Conservation (phyloP, 2,329 filamentous ascomycete genomes). For the Pseudogymnoascus sp. region DNA sequence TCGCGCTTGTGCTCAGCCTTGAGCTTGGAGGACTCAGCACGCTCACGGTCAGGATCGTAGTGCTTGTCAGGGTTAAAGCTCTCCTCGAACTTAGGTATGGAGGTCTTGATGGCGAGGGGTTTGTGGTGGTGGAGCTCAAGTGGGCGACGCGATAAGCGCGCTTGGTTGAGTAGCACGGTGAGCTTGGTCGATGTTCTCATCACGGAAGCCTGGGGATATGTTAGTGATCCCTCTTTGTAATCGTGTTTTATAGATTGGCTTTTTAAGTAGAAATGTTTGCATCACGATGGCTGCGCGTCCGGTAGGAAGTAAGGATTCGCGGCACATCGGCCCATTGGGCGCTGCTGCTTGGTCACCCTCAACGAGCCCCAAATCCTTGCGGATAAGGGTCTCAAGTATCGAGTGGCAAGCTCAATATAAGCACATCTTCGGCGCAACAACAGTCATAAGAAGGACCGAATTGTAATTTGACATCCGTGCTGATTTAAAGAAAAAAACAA, state of each 20-base stretch:
- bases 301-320: background rate
- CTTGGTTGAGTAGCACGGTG: constrained; percentile 47
- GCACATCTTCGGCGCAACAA: constrained; percentile 99
- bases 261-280: constrained; percentile 18
- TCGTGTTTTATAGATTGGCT: constrained; percentile 32
- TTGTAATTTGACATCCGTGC: constrained; percentile 99
- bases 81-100: constrained; percentile 93
- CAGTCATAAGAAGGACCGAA: constrained; percentile 72
- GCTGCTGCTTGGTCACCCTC: constrained; percentile 10
- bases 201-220: constrained; percentile 18
- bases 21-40: constrained; percentile 75
- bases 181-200: constrained; percentile 33
- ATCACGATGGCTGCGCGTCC: constrained; percentile 5
- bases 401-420: constrained; percentile 52
- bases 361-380: constrained; percentile 10
- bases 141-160: constrained; percentile 62
- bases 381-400: constrained; percentile 9
- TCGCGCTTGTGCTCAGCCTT: constrained; percentile 90
- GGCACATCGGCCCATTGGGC: background rate
- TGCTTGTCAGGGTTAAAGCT: constrained; percentile 89
- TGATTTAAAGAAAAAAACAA: constrained; percentile 28
- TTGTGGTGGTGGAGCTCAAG: constrained; percentile 84
- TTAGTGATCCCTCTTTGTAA: constrained; percentile 21
- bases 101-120: constrained; percentile 78
- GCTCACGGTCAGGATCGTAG: constrained; percentile 91